phyloP scores from a whole-genome alignment of 225 moss, liverwort and hornwort genomes.

The Anthoceros angustus region DNA sequence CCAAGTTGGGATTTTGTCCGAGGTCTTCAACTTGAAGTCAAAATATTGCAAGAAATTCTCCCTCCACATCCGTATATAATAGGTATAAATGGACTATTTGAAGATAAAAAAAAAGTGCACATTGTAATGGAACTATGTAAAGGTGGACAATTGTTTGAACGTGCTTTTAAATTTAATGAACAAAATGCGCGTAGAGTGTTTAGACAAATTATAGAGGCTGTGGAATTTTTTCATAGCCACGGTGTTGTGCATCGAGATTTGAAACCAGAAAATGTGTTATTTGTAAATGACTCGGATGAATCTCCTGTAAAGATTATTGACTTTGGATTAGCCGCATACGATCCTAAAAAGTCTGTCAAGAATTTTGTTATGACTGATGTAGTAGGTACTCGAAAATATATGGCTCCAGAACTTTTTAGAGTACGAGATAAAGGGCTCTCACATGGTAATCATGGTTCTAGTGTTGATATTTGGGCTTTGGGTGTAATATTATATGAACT shows the following conservation, averaged over 20 bases:
- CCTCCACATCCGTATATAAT: constrained; percentile 25
- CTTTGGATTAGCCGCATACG: constrained; percentile 24
- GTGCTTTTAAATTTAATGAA: constrained; percentile 25
- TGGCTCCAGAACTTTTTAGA: neutral
- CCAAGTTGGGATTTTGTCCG: neutral
- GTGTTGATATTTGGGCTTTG: neutral
- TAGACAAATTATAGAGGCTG: constrained; percentile 20
- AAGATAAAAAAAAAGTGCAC: constrained; percentile 21
- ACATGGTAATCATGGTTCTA: neutral
- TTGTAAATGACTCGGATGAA: constrained; percentile 17
- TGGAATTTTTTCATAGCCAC: constrained; percentile 23
- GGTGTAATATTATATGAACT: neutral
- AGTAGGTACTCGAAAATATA: neutral
- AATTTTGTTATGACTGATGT: neutral
- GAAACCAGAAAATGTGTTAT: constrained; percentile 32
- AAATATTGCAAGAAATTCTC: constrained; percentile 5
- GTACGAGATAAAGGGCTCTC: neutral
- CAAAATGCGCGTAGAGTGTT: constrained; percentile 16
- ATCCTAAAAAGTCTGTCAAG: constrained; percentile 9
- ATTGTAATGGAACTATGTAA: constrained; percentile 38
- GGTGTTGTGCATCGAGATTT: constrained; percentile 30
- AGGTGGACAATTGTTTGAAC: constrained; percentile 34
- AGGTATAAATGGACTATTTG: constrained; percentile 19
- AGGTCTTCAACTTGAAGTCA: neutral
- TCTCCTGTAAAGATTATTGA: constrained; percentile 27